Percentiles rank a stretch among this genome's conserved stretches.
These are phyloP conservation scores for Alternaria sp. DNA, from an alignment of 2,329 filamentous ascomycete species.

Conservation along the genomic window DNA sequence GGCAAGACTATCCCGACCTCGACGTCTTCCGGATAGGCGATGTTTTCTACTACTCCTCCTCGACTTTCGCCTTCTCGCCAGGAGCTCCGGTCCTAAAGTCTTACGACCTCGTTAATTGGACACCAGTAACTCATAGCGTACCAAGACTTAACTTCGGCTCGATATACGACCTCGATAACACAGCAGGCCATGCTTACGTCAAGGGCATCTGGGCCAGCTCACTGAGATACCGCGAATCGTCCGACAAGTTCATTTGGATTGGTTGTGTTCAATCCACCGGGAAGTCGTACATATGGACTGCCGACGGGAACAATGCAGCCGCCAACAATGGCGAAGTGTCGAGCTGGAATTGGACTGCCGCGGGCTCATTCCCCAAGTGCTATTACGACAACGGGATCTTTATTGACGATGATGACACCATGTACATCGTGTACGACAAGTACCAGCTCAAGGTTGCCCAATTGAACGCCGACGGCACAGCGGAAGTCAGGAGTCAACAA, in stretches of 20 bases:
- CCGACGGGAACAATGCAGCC: slow-evolving; percentile 50
- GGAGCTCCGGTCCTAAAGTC: slow-evolving; percentile 64
- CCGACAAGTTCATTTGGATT: slow-evolving; percentile 62
- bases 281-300: slow-evolving; percentile 62
- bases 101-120: slow-evolving; percentile 61
- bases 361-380: slow-evolving; percentile 52
- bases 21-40: slow-evolving; percentile 60
- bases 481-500: slow-evolving; percentile 52
- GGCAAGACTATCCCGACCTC: slow-evolving; percentile 62
- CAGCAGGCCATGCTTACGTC: slow-evolving; percentile 54
- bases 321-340: slow-evolving; percentile 38
- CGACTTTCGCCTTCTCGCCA: slow-evolving; percentile 63
- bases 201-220: slow-evolving; percentile 64
- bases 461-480: slow-evolving; percentile 57
- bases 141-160: slow-evolving; percentile 47
- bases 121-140: slow-evolving; percentile 49
- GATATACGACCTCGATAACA: slow-evolving; percentile 57
- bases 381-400: slow-evolving; percentile 65
- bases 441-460: slow-evolving; percentile 59
- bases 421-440: slow-evolving; percentile 64
- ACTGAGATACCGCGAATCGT: slow-evolving; percentile 59
- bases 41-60: slow-evolving; percentile 62
- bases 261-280: slow-evolving; percentile 59
- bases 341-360: slow-evolving; percentile 50
- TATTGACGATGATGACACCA: slow-evolving; percentile 65